These are phyloP conservation scores for Penicillium sp. DNA, from an alignment of 2,329 filamentous ascomycete genomes.

Conservation along the genomic window DNA sequence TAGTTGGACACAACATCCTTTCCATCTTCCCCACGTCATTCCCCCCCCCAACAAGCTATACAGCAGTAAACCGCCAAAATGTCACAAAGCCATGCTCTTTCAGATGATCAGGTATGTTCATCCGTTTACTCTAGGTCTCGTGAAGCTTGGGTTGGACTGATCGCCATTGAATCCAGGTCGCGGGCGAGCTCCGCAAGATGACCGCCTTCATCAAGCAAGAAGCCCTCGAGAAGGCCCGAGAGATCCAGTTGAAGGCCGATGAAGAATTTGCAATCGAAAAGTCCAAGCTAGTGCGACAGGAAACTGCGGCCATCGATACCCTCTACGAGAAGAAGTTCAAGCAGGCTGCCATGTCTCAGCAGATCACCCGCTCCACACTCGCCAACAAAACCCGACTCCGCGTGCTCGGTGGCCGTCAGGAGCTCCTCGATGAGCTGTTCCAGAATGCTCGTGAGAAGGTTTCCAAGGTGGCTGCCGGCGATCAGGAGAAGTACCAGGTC, in stretches of 20 bases:
- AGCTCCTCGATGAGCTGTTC: conserved; percentile 87
- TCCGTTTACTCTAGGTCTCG: conserved; percentile 1
- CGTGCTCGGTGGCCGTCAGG: conserved; percentile 82
- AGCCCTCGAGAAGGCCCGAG: conserved; percentile 91
- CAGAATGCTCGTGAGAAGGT: conserved; percentile 74
- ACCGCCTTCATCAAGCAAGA: conserved; percentile 99
- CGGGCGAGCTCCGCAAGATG: conserved; percentile 99
- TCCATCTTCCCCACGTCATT: conserved; percentile 22
- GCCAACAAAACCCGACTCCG: conserved; percentile 93
- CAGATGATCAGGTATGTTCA: conserved; percentile 82
- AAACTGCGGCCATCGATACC: conserved; percentile 87
- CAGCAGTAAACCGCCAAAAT: conserved; percentile 57
- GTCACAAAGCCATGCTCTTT: conserved; percentile 91
- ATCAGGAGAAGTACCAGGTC: conserved; percentile 64
- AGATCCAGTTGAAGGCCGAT: conserved; percentile 97
- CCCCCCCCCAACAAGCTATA: conserved; percentile 12
- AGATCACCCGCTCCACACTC: conserved; percentile 94
- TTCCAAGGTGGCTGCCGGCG: conserved; percentile 56
- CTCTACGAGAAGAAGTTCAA: conserved; percentile 99
- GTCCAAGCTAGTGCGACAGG: conserved; percentile 94
- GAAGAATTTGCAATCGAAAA: conserved; percentile 99
- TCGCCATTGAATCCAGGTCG: conserved; percentile 61
- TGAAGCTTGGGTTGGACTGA: conserved; percentile 12
- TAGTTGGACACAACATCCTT: conserved; percentile 24
- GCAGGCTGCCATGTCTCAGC: conserved; percentile 95